Conservation (phyloP, 2,329 filamentous ascomycete genomes). For the Neophaeococcomyces aloes region DNA sequence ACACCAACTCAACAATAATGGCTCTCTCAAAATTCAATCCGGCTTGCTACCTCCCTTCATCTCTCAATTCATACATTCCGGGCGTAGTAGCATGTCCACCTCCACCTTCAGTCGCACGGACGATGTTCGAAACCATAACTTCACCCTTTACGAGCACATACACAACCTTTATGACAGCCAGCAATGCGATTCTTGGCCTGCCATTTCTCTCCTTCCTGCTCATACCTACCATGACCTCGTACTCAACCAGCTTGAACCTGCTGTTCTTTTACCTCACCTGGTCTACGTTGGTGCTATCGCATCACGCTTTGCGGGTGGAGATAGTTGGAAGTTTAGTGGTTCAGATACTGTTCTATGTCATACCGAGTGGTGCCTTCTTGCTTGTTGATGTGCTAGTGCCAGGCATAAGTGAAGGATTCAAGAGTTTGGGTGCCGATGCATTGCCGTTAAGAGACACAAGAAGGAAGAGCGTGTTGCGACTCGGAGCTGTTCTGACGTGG, state of each 20-base stretch:
- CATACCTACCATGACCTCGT: constrained; percentile 53
- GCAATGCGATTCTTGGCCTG: constrained; percentile 61
- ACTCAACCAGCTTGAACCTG: constrained; percentile 69
- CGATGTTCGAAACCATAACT: constrained; percentile 17
- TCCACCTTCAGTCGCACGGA: constrained; percentile 16
- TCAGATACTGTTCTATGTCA: constrained; percentile 58
- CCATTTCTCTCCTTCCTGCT: constrained; percentile 60
- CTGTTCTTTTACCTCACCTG: constrained; percentile 87
- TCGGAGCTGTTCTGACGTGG: constrained; percentile 32
- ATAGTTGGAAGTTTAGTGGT: constrained; percentile 58
- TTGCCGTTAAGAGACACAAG: constrained; percentile 37
- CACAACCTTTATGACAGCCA: constrained; percentile 20
- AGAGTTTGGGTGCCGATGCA: constrained; percentile 50
- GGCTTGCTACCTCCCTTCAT: constrained; percentile 19
- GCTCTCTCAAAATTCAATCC: constrained; percentile 13
- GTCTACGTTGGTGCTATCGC: constrained; percentile 69
- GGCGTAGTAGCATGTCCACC: constrained; percentile 19
- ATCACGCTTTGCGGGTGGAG: constrained; percentile 65
- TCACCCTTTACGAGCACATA: constrained; percentile 20
- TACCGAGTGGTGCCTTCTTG: constrained; percentile 63
- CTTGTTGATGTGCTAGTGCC: constrained; percentile 62
- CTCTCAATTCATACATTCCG: constrained; percentile 17
- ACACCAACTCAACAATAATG: constrained; percentile 2
- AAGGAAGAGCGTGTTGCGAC: constrained; percentile 25
- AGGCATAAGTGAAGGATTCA: constrained; percentile 56